Base-by-base conservation (phyloP, 352 stramenopile species). In the Phytophthora constricta region DNA sequence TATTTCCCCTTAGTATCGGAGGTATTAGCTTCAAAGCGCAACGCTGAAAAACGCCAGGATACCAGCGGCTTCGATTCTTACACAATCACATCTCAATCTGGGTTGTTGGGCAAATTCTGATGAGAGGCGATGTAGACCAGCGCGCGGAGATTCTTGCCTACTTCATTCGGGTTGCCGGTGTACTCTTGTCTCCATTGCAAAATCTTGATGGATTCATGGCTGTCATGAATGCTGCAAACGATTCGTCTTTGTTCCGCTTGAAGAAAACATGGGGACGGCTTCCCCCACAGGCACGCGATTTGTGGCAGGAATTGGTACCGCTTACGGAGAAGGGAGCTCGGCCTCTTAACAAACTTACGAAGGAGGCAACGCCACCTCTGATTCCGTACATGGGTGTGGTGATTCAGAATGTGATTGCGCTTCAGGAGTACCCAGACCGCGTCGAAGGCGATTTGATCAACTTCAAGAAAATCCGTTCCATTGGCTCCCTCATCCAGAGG, bases 171-270 rank as follows among this genome's bases (percentile, higher is more conserved):
- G 85, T 95, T 26, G 89, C 89, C 53, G 85, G 77, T 5, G 85
- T 89, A 9, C 77, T 91, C 46, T 65, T 95, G 13, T 86, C 80
- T 0, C 87, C 89, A 17, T 60, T 96, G 27, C 89, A 95, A 65
- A 96, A 96, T 60, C 80, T 93, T 14, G 89, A 96, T 57, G 89
- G 89, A 14, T 95, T 96, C 59, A 95, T 96, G 86, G 89, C 89
- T 7, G 86, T 96, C 63, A 96, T 96, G 89, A 95, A 96, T 43
- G 89, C 89, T 5, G 87, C 86, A 9, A 95, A 96, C 33, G 87
- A 95, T 65, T 94, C 89, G 33, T 95, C 87, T 7, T 74, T 96
- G 16, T 95, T 92, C 62, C 87, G 89, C 13, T 48, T 96, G 4
- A 95, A 96, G 74, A 94, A 93, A 56, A 95, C 89, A 14, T 96